Evolutionary conservation across 345 rosid genomes (phyloP), one percentile per base, ranked within the genome.

Genomic region (Lumnitzera racemosa): DNA sequence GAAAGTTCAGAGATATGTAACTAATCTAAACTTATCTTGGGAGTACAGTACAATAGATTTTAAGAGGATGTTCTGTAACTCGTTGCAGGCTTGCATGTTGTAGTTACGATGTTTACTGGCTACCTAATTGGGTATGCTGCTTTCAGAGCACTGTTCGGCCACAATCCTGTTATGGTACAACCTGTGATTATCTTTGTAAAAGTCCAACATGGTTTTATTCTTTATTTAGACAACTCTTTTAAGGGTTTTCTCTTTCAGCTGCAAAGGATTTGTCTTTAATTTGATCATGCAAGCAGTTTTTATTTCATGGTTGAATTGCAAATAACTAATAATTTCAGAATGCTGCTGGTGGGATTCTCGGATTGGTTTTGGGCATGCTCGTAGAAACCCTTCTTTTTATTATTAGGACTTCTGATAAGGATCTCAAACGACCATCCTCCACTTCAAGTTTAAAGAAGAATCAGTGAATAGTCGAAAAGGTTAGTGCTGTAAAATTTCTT

Each of bases 271-370:
- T 2, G 3, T 36, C 29, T 31, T 31, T 53, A 31, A 53, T 53
- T 23, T 12, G 15, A 53, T 52, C 20, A 7, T 16, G 3, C 29
- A 4, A 16, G 29, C 53, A 36, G 10, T 52, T 5, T 36, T 51
- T 49, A n/a, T 59, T 31, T 48, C 51, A 47, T 29, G 29, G 29
- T 54, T 58, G 0, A 31, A 16, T 5, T 3, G 13, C 41, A 58
- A 17, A 49, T 29, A 24, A 36, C 43, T 36, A 36, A 36, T 36
- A 9, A 48, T 72, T 71, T 46, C 81, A 87, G 99, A 87, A 84
- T 76, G 94, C 96, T 58, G 89, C 94, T 68, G 98, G 98, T 70
- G 98, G 96, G 53, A 83, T 92, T 66, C 89, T 92, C 61, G 96
- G 96, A 61, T 64, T 92, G 68, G 98, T 92, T 69, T 46, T 69